Percentiles rank a stretch among this genome's conserved stretches.
Evolutionary conservation across 768 basidiomycete species (phyloP).

Genomic region (Russula sp.): DNA sequence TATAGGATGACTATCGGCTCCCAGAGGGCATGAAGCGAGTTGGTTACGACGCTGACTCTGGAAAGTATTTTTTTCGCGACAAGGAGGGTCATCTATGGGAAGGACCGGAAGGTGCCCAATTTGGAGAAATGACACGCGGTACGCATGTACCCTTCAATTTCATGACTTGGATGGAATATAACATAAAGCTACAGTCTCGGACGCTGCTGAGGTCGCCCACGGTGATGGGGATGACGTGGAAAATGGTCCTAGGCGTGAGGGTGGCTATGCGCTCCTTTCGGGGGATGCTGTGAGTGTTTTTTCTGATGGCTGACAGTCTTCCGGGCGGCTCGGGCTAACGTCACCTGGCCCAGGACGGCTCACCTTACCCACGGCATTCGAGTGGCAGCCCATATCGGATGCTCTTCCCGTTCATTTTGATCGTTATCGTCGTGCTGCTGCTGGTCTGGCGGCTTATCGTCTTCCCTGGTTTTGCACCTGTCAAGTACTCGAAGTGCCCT

Average conservation of each 20-base stretch:
- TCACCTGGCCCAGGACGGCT: slow-evolving; percentile 4
- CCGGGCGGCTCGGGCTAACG: slow-evolving; percentile 3
- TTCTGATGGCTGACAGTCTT: neutral
- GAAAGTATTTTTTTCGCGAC: slow-evolving; percentile 63
- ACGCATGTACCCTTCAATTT: slow-evolving; percentile 10
- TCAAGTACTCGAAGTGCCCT: slow-evolving; percentile 22
- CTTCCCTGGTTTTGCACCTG: slow-evolving; percentile 16
- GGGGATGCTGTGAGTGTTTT: slow-evolving; percentile 24
- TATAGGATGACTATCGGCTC: slow-evolving; percentile 51
- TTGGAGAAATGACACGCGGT: slow-evolving; percentile 51
- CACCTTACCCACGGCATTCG: slow-evolving; percentile 11
- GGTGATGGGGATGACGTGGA: slow-evolving; percentile 27
- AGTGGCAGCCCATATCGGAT: slow-evolving; percentile 28
- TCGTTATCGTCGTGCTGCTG: slow-evolving; percentile 29
- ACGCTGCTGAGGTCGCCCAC: neutral
- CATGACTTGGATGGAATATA: neutral
- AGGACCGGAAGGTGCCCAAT: slow-evolving; percentile 59
- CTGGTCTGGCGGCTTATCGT: slow-evolving; percentile 29
- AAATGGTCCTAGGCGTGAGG: slow-evolving; percentile 21
- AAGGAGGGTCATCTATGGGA: slow-evolving; percentile 52
- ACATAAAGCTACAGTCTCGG: slow-evolving; percentile 16
- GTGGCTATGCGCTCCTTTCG: slow-evolving; percentile 19
- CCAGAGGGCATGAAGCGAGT: slow-evolving; percentile 58
- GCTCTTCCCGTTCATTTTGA: slow-evolving; percentile 31
- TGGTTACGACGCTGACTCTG: slow-evolving; percentile 73